Evolutionary conservation across 1,284 basidiomycete genomes (phyloP).

Genomic region (Naganishia albida): DNA sequence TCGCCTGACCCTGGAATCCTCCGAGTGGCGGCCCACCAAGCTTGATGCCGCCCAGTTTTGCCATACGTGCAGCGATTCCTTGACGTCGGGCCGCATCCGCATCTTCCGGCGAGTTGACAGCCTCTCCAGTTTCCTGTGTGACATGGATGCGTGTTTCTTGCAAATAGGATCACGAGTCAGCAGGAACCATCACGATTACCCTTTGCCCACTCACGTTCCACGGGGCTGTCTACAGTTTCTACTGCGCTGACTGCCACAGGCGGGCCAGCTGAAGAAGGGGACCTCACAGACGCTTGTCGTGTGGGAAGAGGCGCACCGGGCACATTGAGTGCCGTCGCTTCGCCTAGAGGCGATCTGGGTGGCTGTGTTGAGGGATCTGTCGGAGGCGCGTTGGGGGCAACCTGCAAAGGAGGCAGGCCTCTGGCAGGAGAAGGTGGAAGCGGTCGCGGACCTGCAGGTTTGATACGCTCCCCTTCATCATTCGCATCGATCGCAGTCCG

Average conservation of each 20-base stretch:
- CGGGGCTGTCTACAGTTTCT: constrained; percentile 10
- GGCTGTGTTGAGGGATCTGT: no score
- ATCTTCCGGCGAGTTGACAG: not conserved
- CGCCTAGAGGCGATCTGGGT: no score
- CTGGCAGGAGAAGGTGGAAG: constrained; percentile 25
- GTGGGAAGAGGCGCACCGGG: constrained; percentile 11
- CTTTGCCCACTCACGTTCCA: constrained; percentile 5
- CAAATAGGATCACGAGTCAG: not conserved
- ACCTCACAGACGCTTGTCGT: not conserved
- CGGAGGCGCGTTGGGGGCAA: no score
- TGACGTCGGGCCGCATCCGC: constrained; percentile 76
- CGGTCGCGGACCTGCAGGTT: constrained; percentile 30
- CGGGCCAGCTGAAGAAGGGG: not conserved
- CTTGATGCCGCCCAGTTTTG: constrained; percentile 78
- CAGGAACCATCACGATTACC: not conserved
- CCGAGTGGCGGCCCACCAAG: constrained; percentile 61
- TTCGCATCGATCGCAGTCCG: not conserved
- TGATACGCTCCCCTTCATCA: constrained; percentile 5
- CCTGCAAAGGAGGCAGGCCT: constrained; percentile 3
- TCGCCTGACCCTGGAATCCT: constrained; percentile 7
- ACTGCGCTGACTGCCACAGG: not conserved
- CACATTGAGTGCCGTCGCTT: no score
- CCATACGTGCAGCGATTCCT: constrained; percentile 84
- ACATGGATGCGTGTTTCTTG: constrained; percentile 6
- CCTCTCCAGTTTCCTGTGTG: constrained; percentile 33